These are phyloP conservation scores for Sporobolomyces pararoseus DNA, from an alignment of 768 basidiomycete genomes.

Conservation along the genomic window DNA sequence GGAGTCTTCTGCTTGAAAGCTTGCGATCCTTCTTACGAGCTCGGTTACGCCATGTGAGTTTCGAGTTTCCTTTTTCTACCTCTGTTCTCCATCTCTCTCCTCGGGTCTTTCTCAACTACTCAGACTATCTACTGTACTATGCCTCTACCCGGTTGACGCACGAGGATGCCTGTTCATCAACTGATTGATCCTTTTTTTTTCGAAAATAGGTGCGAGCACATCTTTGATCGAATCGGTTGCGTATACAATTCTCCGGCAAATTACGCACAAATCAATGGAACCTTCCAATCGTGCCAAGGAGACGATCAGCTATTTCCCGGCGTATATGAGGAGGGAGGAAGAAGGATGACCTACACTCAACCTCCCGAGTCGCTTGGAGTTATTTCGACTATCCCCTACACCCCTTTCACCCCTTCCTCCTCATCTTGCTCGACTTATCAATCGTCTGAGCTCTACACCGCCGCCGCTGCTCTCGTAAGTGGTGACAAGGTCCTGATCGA, in stretches of 20 bases:
- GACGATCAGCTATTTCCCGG: slow-evolving; percentile 60
- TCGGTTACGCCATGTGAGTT: slow-evolving; percentile 44
- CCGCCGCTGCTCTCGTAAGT: slow-evolving; percentile 16
- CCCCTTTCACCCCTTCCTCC: slow-evolving; percentile 44
- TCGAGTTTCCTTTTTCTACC: background rate
- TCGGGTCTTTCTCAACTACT: too few species aligned
- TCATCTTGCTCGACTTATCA: slow-evolving; percentile 45
- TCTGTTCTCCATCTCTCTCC: background rate
- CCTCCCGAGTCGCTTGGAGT: slow-evolving; percentile 43
- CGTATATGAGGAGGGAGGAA: slow-evolving; percentile 25
- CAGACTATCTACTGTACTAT: too few species aligned
- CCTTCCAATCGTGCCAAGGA: slow-evolving; percentile 64
- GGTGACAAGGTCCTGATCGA: too few species aligned
- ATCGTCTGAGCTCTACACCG: slow-evolving; percentile 41
- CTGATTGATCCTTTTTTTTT: too few species aligned
- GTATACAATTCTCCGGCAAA: slow-evolving; percentile 66
- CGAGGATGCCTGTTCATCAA: slow-evolving; percentile 45
- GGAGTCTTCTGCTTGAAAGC: slow-evolving; percentile 64
- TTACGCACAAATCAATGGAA: slow-evolving; percentile 55
- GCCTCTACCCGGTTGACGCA: too few species aligned
- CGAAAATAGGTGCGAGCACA: slow-evolving; percentile 68
- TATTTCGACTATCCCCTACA: slow-evolving; percentile 45
- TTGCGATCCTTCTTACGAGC: slow-evolving; percentile 61
- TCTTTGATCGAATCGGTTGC: slow-evolving; percentile 65
- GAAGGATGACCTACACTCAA: slow-evolving; percentile 34